Percentiles rank a stretch among this genome's conserved stretches.
These are phyloP conservation scores for Penicillium crustosum DNA, from an alignment of 2,329 filamentous ascomycete genomes.

Conservation along the genomic window DNA sequence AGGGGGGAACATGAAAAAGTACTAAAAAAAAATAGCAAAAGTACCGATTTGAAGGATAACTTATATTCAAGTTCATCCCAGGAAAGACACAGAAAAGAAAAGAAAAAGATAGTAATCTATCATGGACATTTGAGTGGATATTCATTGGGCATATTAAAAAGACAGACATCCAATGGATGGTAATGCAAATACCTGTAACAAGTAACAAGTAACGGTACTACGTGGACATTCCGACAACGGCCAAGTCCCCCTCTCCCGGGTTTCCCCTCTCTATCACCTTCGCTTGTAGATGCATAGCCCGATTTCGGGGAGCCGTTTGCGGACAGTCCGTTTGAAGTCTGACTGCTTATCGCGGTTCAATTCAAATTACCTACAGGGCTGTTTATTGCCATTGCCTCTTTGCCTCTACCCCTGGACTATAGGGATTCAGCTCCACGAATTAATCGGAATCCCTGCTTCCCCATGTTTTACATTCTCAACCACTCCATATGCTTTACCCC, in stretches of 20 bases:
- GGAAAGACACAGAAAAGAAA: background rate
- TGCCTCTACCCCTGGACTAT: background rate
- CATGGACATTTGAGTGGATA: background rate
- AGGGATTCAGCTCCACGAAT: background rate
- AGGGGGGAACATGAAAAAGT: background rate
- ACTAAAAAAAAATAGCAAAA: background rate
- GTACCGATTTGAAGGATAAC: background rate
- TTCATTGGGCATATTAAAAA: background rate
- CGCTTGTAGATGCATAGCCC: slow-evolving; percentile 17
- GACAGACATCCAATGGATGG: background rate
- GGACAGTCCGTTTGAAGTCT: slow-evolving; percentile 22
- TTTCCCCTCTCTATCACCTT: slow-evolving; percentile 15
- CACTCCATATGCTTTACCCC: background rate
- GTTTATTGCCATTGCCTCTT: background rate
- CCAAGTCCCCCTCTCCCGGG: slow-evolving; percentile 26
- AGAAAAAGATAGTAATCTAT: background rate
- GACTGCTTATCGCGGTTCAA: slow-evolving; percentile 25
- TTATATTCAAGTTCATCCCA: background rate
- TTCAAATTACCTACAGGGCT: background rate
- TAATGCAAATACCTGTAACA: slow-evolving; percentile 13
- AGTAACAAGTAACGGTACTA: background rate
- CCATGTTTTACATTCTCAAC: background rate
- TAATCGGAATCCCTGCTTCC: background rate
- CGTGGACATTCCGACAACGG: slow-evolving; percentile 33
- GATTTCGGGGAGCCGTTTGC: slow-evolving; percentile 30